Evolutionary conservation across 495 filamentous ascomycete species (phyloP).

Genomic region (Jackrogersella multiformis): DNA sequence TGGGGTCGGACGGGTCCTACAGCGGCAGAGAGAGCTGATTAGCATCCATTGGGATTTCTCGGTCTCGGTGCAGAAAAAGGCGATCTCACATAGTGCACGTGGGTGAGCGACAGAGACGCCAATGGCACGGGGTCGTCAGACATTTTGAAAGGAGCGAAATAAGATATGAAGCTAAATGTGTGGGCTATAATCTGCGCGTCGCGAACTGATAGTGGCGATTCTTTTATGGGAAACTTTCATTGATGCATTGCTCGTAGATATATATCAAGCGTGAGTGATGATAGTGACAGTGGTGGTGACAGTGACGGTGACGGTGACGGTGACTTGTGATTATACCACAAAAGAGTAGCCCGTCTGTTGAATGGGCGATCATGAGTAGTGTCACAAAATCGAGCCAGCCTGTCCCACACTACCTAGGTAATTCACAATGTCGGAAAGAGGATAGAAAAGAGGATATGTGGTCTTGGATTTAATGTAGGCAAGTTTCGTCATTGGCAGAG

Average conservation of each 20-base stretch:
- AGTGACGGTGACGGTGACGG: too few relatives aligned
- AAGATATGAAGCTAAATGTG: neutral
- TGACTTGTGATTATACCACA: neutral
- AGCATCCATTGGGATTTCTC: constrained; percentile 16
- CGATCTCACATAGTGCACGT: constrained; percentile 86
- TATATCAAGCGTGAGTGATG: neutral
- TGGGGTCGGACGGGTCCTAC: constrained; percentile 86
- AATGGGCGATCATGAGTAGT: neutral
- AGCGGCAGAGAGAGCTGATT: constrained; percentile 8
- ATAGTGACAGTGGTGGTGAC: neutral
- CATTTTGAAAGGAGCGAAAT: constrained; percentile 51
- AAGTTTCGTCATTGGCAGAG: constrained; percentile 31
- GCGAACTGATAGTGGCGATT: neutral
- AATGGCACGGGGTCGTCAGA: constrained; percentile 69
- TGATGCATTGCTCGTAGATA: constrained; percentile 15
- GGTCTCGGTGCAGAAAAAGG: constrained; percentile 6
- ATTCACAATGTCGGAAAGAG: constrained; percentile 23
- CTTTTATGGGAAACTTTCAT: neutral
- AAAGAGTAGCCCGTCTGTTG: neutral
- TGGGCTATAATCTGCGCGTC: neutral
- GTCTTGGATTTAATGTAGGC: too few relatives aligned
- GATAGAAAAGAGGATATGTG: constrained; percentile 8
- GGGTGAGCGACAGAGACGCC: constrained; percentile 90
- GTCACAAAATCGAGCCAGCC: neutral
- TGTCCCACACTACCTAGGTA: constrained; percentile 6